Conservation (phyloP, 805 yeast species). For the Saccharomyces paradoxus region DNA sequence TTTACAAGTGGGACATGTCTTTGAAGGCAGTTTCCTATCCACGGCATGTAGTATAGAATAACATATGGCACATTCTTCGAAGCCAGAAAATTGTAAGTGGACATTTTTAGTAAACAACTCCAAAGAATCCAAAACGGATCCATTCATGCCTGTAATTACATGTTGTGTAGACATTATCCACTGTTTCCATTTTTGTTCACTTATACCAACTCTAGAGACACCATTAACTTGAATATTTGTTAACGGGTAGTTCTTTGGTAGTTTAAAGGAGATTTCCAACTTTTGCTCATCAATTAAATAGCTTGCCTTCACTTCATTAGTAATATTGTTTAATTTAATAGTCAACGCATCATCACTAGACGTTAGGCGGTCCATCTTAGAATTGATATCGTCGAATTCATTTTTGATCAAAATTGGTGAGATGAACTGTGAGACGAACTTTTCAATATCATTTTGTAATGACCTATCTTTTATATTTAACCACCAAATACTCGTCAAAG, state of each 20-base stretch:
- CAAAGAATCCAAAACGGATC: conserved; percentile 42
- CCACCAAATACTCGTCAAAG: conserved; percentile 48
- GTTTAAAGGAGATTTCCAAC: conserved; percentile 64
- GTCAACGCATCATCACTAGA: conserved; percentile 36
- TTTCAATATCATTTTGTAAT: conserved; percentile 50
- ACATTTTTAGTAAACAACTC: conserved; percentile 52
- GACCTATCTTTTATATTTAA: conserved; percentile 60
- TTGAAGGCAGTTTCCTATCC: conserved; percentile 84
- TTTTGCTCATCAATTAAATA: conserved; percentile 82
- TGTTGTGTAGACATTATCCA: conserved; percentile 91
- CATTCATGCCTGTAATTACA: conserved; percentile 65
- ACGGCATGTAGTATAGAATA: conserved; percentile 80
- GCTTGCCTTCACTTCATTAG: conserved; percentile 61
- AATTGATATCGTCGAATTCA: conserved; percentile 46
- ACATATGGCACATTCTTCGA: conserved; percentile 95
- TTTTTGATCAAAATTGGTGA: conserved; percentile 56
- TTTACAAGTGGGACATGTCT: conserved; percentile 80
- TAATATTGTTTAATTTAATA: conserved; percentile 51
- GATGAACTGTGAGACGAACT: conserved; percentile 50
- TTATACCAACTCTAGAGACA: conserved; percentile 73
- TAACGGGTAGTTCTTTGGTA: conserved; percentile 76
- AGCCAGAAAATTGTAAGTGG: conserved; percentile 79
- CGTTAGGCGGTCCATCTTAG: conserved; percentile 31
- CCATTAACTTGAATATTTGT: conserved; percentile 70
- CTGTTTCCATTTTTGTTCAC: conserved; percentile 87